phyloP scores from a whole-genome alignment of 2,329 filamentous ascomycete species.

The Sclerotinia glacialis region DNA sequence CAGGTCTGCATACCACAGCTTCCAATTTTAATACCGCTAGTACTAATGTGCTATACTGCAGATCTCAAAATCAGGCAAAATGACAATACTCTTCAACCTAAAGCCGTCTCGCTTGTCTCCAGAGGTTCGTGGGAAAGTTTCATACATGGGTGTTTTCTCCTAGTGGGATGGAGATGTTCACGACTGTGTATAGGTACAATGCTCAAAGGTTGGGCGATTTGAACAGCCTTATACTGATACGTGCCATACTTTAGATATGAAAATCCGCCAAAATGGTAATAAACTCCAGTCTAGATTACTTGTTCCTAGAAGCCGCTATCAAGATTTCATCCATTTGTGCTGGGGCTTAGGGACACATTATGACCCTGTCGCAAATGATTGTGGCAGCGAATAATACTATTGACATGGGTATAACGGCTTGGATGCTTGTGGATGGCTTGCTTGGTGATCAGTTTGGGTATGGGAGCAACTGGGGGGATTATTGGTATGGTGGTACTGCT shows the following conservation, averaged over 20 bases:
- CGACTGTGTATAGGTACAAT: background rate
- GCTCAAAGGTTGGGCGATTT: background rate
- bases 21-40: background rate
- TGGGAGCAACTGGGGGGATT: background rate
- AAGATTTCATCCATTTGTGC: slow-evolving; percentile 5
- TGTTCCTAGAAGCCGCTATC: background rate
- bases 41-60: background rate
- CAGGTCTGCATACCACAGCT: background rate
- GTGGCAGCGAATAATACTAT: background rate
- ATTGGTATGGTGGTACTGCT: background rate
- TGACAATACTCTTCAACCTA: background rate
- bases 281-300: background rate
- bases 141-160: background rate
- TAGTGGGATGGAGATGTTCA: background rate
- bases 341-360: background rate
- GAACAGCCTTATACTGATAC: background rate
- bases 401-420: background rate
- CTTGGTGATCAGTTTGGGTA: background rate
- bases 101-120: background rate
- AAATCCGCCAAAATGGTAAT: background rate
- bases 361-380: background rate
- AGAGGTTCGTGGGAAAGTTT: background rate
- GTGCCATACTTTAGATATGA: background rate
- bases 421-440: background rate
- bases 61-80: background rate